A percentile compares a stretch with the other conserved stretches of the same genome.
Conservation (phyloP, 495 filamentous ascomycete genomes). For the Thermothielavioides terrestris region DNA sequence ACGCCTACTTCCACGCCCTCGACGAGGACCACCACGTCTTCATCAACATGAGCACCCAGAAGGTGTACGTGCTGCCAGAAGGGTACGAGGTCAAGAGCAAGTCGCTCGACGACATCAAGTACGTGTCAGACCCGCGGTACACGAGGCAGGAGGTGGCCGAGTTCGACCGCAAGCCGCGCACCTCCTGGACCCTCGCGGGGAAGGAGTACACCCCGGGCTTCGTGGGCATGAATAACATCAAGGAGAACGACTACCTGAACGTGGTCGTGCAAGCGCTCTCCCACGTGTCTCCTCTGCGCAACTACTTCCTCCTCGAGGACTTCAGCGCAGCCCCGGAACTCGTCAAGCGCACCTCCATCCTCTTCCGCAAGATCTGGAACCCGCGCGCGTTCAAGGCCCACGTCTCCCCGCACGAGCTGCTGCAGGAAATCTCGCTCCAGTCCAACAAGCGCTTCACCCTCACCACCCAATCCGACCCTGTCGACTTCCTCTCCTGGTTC, state of each 20-base stretch:
- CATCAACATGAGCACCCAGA: constrained; percentile 93
- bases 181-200: constrained; percentile 67
- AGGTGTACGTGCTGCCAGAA: constrained; percentile 91
- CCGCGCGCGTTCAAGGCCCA: constrained; percentile 93
- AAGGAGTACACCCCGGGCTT: constrained; percentile 87
- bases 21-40: constrained; percentile 94
- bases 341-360: constrained; percentile 72
- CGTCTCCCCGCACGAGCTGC: constrained; percentile 92
- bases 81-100: constrained; percentile 95
- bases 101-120: constrained; percentile 97
- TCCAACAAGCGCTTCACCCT: constrained; percentile 91
- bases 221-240: constrained; percentile 99
- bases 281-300: constrained; percentile 82
- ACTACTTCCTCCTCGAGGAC: constrained; percentile 84
- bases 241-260: constrained; percentile 98
- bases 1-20: constrained; percentile 96
- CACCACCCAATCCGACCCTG: constrained; percentile 85
- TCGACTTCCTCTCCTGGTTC: constrained; percentile 96
- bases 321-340: constrained; percentile 49
- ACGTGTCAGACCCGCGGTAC: constrained; percentile 88
- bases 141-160: constrained; percentile 66
- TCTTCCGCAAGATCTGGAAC: constrained; percentile 98
- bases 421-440: constrained; percentile 85
- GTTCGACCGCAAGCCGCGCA: constrained; percentile 68
- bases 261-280: constrained; percentile 89